phyloP scores from a whole-genome alignment of 352 stramenopile genomes.

The Halophytophthora batemanensis region DNA sequence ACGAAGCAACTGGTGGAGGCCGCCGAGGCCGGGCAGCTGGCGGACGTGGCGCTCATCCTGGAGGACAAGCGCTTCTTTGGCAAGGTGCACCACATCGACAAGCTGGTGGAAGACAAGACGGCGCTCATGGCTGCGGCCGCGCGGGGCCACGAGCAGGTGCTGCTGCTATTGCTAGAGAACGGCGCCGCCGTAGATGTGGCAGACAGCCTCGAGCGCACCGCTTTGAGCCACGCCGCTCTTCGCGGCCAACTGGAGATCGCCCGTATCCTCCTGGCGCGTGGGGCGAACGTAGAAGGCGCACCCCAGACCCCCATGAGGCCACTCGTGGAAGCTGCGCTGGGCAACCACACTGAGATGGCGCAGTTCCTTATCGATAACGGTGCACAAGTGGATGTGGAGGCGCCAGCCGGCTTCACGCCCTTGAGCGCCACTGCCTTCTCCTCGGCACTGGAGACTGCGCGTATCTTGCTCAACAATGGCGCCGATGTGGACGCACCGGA shows the following conservation, averaged over 20 bases:
- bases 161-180: not conserved
- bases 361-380: not conserved
- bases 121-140: constrained; percentile 21
- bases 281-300: not conserved
- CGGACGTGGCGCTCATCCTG: no score
- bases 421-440: not conserved
- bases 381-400: not conserved
- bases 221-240: constrained; percentile 3
- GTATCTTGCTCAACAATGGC: constrained; percentile 12
- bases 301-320: no score
- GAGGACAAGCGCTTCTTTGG: no score
- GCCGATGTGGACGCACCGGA: constrained; percentile 12
- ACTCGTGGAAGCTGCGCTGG: no score
- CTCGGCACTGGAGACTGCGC: not conserved
- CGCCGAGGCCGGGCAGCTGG: not conserved
- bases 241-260: constrained; percentile 3
- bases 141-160: constrained; percentile 16
- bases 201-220: constrained; percentile 2
- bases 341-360: not conserved
- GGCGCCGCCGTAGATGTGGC: constrained; percentile 4
- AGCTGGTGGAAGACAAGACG: constrained; percentile 1
- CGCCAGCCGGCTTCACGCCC: not conserved
- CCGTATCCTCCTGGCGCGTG: not conserved
- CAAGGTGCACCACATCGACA: no score
- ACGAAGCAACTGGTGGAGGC: not conserved